Evolutionary conservation across 2,329 filamentous ascomycete species (phyloP).

Genomic region (Epichloe glyceriae): DNA sequence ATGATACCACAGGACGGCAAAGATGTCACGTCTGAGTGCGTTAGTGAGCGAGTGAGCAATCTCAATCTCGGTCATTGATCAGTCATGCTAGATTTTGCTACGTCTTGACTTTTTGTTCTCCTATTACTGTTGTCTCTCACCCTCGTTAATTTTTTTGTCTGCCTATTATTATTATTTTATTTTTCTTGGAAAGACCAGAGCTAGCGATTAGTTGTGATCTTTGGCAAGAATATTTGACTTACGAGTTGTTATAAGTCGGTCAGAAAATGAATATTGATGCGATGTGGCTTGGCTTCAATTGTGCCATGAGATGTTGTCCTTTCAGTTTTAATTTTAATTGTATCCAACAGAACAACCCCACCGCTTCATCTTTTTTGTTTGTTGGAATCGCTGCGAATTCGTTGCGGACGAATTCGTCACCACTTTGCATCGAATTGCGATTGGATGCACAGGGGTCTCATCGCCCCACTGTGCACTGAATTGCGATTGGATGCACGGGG

Average conservation of each 20-base stretch:
- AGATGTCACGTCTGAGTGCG: constrained; percentile 2
- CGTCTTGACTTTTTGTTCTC: constrained; percentile 11
- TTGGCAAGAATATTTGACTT: background rate
- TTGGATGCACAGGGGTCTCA: too few relatives aligned
- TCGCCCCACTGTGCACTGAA: too few relatives aligned
- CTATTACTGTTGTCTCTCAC: background rate
- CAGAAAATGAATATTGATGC: background rate
- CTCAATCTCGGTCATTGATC: constrained; percentile 5
- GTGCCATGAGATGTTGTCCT: background rate
- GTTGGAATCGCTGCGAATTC: too few relatives aligned
- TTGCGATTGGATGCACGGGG: too few relatives aligned
- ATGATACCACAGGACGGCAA: constrained; percentile 16
- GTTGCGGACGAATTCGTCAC: too few relatives aligned
- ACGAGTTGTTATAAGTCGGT: background rate
- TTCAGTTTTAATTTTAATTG: background rate
- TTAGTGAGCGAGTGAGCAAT: constrained; percentile 2
- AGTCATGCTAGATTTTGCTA: constrained; percentile 3
- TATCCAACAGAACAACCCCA: background rate
- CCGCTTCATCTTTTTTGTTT: background rate
- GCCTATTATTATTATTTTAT: constrained; percentile 6
- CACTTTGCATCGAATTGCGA: too few relatives aligned
- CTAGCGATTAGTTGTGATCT: constrained; percentile 3
- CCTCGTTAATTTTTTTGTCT: constrained; percentile 6
- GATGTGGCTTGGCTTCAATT: background rate
- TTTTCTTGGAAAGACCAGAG: background rate